These are phyloP conservation scores for Fusarium sp. DNA, from an alignment of 2,329 filamentous ascomycete genomes.

Conservation along the genomic window DNA sequence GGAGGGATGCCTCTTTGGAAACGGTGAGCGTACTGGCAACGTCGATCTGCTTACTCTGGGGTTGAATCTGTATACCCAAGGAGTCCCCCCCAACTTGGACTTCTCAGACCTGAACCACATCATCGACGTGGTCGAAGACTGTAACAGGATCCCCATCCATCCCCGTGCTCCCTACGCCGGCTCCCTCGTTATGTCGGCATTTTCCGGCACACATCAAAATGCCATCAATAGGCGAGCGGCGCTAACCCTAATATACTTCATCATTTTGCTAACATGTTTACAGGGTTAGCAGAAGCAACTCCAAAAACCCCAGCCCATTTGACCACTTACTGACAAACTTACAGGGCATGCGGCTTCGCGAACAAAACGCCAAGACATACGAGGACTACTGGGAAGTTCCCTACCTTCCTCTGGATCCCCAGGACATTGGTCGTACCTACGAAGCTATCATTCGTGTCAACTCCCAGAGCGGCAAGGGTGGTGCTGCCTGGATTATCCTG, in stretches of 20 bases:
- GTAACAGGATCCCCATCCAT: not conserved
- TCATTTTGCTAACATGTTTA: not conserved
- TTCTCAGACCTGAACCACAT: not conserved
- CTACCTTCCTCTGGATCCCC: not conserved
- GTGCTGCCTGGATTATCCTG: not conserved
- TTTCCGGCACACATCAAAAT: not conserved
- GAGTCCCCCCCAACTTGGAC: not conserved
- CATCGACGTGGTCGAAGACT: not conserved
- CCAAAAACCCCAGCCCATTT: not conserved
- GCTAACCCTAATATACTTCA: not conserved
- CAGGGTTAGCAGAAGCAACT: not conserved
- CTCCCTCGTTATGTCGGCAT: not conserved
- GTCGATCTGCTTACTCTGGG: not conserved
- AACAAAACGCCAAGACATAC: too few relatives aligned
- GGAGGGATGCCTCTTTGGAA: not conserved
- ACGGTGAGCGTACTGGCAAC: not conserved
- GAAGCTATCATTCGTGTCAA: not conserved
- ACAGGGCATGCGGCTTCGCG: not conserved
- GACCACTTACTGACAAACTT: not conserved
- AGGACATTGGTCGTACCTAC: not conserved
- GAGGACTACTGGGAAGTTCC: not conserved
- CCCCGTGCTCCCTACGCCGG: not conserved
- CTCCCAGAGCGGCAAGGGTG: not conserved
- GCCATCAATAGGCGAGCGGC: not conserved
- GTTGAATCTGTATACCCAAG: not conserved